Percentiles rank a stretch among this genome's conserved stretches.
phyloP scores from a whole-genome alignment of 106 monocot species.

The Dendrobium chrysotoxum region DNA sequence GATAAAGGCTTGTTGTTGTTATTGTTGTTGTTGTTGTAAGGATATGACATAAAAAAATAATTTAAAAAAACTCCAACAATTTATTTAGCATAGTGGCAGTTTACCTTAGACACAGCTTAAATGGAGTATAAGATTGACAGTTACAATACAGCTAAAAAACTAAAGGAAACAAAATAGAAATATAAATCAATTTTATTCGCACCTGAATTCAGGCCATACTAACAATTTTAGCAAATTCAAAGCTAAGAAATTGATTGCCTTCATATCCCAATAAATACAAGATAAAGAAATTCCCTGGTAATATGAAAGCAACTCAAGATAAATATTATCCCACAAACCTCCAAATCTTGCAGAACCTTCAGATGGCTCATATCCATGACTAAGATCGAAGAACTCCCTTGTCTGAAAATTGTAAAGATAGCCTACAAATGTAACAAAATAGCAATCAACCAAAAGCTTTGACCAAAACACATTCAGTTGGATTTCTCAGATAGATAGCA shows the following conservation, averaged over 20 bases:
- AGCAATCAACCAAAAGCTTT: background rate
- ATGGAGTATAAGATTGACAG: background rate
- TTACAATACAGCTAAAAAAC: background rate
- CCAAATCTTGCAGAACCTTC: slow-evolving; percentile 75
- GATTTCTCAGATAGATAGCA: background rate
- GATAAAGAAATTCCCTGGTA: background rate
- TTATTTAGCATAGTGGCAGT: background rate
- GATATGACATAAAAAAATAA: background rate
- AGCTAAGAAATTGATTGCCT: background rate
- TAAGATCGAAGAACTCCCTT: slow-evolving; percentile 91
- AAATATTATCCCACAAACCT: slow-evolving; percentile 38
- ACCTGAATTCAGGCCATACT: background rate
- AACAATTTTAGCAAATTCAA: background rate
- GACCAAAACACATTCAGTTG: background rate
- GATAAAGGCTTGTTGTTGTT: too few relatives aligned
- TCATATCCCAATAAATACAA: background rate
- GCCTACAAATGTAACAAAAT: slow-evolving; percentile 34
- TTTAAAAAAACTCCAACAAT: background rate
- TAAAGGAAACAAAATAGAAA: background rate
- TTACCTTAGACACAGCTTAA: background rate
- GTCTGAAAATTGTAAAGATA: slow-evolving; percentile 96
- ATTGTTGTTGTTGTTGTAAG: too few relatives aligned
- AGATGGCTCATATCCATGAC: slow-evolving; percentile 72
- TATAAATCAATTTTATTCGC: background rate
- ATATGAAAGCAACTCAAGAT: background rate